Evolutionary conservation across 345 rosid species (phyloP), one percentile per base, ranked within the genome.

Genomic region (Garcia nutans): DNA sequence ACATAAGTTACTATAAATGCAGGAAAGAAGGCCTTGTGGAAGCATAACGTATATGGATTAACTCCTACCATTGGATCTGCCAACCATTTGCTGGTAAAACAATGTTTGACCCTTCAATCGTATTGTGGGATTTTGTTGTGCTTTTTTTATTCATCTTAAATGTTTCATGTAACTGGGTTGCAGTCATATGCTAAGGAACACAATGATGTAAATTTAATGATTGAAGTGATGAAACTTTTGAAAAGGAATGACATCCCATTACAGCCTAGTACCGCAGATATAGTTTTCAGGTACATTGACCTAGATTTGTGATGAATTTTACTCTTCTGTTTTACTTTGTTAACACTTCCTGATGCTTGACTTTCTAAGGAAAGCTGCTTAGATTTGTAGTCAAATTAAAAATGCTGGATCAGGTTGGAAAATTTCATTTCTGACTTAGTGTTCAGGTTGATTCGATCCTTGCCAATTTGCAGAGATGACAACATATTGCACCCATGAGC

Each of bases 181-280:
- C 88, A 94, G 98, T 80, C 71, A 28, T 80, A 89, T 88, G 97
- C 97, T 77, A 85, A 86, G 78, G 88, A 72, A 65, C 82, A 82
- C 68, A 88, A 84, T 78, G 89, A 91, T 79, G 47, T 74, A 71
- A 56, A 82, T 69, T 86, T 92, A 65, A 86, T 94, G 97, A 89
- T 76, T 77, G 91, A 94, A 31, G 82, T 90, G 7, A 85, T 92
- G 93, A 72, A 79, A 65, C 90, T 89, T 75, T n/a, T 91, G 83
- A 89, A 87, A 79, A 77, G 24, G 64, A 92, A 92, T 81, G 78
- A 77, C 71, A 74, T 92, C 64, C 87, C 88, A 19, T 69, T 90
- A 59, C 97, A 89, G 74, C 89, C 97, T 26, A 91, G 98, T 62
- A 92, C 93, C 10, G 93, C 92, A 10, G 97, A 94, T 81, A 82